Evolutionary conservation across 768 basidiomycete species (phyloP).

Genomic region (Leccinum uliginosum): DNA sequence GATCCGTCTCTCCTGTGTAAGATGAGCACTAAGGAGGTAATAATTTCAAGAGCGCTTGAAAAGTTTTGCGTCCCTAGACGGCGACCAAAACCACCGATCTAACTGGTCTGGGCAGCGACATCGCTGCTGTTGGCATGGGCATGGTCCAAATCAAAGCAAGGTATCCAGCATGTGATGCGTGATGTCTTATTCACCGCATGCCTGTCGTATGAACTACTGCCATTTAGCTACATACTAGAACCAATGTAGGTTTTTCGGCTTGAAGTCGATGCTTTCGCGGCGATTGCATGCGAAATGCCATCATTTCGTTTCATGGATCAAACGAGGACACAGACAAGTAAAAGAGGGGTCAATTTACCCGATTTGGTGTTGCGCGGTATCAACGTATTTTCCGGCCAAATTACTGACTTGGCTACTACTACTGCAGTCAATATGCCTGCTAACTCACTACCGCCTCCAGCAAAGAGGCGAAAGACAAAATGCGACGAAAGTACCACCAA

Average conservation of each 20-base stretch:
- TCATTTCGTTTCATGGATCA: not conserved
- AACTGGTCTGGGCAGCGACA: not conserved
- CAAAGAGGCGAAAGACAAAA: slow-evolving; percentile 48
- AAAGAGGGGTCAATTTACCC: slow-evolving; percentile 1
- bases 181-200: not conserved
- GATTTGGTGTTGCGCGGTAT: not conserved
- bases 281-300: not conserved
- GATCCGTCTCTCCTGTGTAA: not conserved
- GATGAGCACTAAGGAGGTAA: not conserved
- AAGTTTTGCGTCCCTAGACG: not conserved
- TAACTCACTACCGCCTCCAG: slow-evolving; percentile 48
- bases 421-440: slow-evolving; percentile 25
- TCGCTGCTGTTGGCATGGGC: not conserved
- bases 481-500: slow-evolving; percentile 29
- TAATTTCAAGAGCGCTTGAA: not conserved
- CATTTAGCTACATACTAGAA: not conserved
- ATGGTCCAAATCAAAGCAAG: not conserved
- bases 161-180: not conserved
- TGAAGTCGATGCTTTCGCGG: not conserved
- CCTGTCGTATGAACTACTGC: not conserved
- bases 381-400: not conserved
- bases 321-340: not conserved
- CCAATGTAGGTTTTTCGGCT: not conserved
- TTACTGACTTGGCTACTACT: not conserved
- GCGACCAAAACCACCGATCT: not conserved